phyloP scores from a whole-genome alignment of 257 asterid species.

The Ilex aquifolium region DNA sequence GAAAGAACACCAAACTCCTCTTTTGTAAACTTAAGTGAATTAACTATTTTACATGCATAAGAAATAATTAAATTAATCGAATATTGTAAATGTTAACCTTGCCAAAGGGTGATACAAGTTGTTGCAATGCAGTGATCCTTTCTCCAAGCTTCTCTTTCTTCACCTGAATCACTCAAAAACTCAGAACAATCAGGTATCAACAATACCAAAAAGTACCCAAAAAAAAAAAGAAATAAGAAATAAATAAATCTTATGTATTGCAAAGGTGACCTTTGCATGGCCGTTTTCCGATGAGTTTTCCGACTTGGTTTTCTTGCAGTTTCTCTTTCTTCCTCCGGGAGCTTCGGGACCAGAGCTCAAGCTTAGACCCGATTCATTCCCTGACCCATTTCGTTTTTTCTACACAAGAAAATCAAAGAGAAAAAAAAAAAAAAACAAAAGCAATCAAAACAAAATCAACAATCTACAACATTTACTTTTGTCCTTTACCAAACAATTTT shows the following conservation, averaged over 20 bases:
- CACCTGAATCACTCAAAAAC: conserved; percentile 24
- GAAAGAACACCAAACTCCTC: too few species aligned
- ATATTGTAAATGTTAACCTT: conserved; percentile 41
- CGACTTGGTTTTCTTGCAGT: conserved; percentile 43
- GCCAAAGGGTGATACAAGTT: conserved; percentile 93
- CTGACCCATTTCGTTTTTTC: conserved; percentile 49
- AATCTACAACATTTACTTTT: background rate
- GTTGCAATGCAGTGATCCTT: conserved; percentile 83
- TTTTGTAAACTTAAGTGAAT: too few species aligned
- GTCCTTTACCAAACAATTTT: too few species aligned
- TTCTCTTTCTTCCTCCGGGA: conserved; percentile 31
- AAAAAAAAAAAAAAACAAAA: background rate
- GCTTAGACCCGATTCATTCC: conserved; percentile 9
- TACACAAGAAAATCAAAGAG: conserved; percentile 12
- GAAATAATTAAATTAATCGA: background rate
- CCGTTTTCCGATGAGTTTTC: conserved; percentile 25
- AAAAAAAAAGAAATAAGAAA: background rate
- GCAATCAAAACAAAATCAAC: background rate
- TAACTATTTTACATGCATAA: too few species aligned
- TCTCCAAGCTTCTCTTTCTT: conserved; percentile 87
- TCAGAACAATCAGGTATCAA: conserved; percentile 1
- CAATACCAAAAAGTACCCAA: background rate
- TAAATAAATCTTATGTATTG: background rate
- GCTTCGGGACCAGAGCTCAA: conserved; percentile 20
- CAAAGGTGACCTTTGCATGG: conserved; percentile 65